Conservation (phyloP, 2,329 filamentous ascomycete species). For the Claviceps arundinis region DNA sequence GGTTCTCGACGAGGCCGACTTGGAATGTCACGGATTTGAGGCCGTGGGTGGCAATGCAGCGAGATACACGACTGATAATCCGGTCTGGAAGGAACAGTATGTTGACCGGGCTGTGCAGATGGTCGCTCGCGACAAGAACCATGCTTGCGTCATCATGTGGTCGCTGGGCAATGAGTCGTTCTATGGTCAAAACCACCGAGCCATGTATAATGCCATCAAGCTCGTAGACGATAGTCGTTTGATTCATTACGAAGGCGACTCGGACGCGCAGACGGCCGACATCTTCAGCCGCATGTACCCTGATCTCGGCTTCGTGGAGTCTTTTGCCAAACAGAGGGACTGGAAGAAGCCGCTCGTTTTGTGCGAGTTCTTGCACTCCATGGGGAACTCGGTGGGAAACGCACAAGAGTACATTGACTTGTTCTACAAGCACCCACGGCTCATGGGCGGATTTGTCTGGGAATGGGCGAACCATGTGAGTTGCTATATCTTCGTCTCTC, state of each 20-base stretch:
- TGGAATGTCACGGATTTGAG: conserved; percentile 40
- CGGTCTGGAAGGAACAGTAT: conserved; percentile 49
- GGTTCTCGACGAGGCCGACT: conserved; percentile 45
- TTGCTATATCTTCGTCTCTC: not conserved
- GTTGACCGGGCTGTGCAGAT: conserved; percentile 53
- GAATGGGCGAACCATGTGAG: conserved; percentile 45
- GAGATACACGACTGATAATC: conserved; percentile 43
- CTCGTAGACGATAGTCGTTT: conserved; percentile 40
- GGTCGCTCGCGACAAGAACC: conserved; percentile 46
- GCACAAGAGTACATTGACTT: conserved; percentile 54
- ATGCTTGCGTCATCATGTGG: conserved; percentile 56
- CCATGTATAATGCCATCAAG: conserved; percentile 54
- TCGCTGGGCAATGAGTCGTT: conserved; percentile 60
- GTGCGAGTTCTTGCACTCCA: conserved; percentile 46
- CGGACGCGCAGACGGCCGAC: conserved; percentile 43
- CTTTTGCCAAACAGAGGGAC: conserved; percentile 25
- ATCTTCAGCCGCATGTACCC: conserved; percentile 56
- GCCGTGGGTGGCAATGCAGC: conserved; percentile 21
- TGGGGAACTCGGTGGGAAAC: conserved; percentile 60
- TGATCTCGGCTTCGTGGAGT: conserved; percentile 30
- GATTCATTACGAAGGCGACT: conserved; percentile 54
- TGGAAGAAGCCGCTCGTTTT: conserved; percentile 44
- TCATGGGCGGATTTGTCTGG: conserved; percentile 54
- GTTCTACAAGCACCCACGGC: conserved; percentile 38
- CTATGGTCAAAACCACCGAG: conserved; percentile 52